Base-by-base conservation (phyloP, 2,329 filamentous ascomycete species). In the Stromatinia cepivora region DNA sequence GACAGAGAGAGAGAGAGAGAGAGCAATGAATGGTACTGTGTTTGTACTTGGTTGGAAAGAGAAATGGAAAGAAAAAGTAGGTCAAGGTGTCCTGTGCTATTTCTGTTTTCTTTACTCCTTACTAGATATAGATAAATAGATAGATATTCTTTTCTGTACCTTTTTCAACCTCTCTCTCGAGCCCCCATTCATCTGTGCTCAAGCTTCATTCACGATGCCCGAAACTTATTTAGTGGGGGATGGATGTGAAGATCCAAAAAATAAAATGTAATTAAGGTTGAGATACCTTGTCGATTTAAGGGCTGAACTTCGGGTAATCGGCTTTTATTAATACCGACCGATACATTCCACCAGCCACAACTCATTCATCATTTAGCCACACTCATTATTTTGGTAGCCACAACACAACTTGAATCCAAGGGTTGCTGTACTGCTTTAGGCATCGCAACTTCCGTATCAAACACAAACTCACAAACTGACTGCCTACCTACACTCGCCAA, bases 191-290 rank as follows among this genome's bases (percentile, higher is more conserved):
- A 57, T 52, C 61, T 15, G 31, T 61, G 39, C 57, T 61, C 57
- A 46, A 61, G 57, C 57, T 46, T 61, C 39, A 61, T 7, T 46
- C 3, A 46, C 57, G 57, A 61, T 61, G 71, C 72, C 71, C 69
- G 61, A 72, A 64, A 69, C 54, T n/a, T n/a, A n/a, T n/a, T n/a
- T n/a, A n/a, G n/a, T 46, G 57, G 57, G 57, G 39, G 42, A 59
- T 45, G 57, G 57, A 59, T 59, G 57, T 59, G 57, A 45, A 59
- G 57, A 59, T 59, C 36, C 45, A 22, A 58, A 39, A 58, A 39
- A n/a, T 17, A n/a, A 8, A 57, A 42, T 6, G 13, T 9, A 31
- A 31, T 31, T 56, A 56, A 34, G 9, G 53, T 56, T 34, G 34
- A 56, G 28, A 8, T 1, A 46, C 45, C 45, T 36, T n/a, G 53